Percentiles rank a stretch among this genome's conserved stretches.
Conservation (phyloP, 768 basidiomycete species). For the Trametes gibbosa region DNA sequence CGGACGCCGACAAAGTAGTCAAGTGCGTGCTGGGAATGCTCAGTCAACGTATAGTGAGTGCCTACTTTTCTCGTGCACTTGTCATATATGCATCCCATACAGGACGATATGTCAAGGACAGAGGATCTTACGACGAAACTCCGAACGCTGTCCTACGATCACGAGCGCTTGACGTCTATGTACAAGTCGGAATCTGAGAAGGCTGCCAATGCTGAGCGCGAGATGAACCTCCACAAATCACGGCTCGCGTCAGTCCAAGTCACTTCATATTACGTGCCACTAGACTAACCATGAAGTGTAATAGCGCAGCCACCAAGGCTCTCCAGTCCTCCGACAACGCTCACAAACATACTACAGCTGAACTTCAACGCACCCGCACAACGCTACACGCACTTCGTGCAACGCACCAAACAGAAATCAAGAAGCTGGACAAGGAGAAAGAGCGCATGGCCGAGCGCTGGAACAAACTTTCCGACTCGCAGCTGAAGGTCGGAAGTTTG, state of each 20-base stretch:
- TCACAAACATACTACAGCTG: conserved; percentile 67
- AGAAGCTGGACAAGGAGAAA: conserved; percentile 78
- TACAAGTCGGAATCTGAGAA: conserved; percentile 56
- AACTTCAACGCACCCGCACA: conserved; percentile 71
- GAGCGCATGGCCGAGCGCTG: conserved; percentile 75
- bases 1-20: conserved; percentile 54
- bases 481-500: conserved; percentile 51
- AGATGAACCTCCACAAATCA: conserved; percentile 70
- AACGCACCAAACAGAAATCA: conserved; percentile 67
- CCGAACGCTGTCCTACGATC: conserved; percentile 76
- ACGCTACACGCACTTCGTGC: conserved; percentile 66
- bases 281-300: neutral
- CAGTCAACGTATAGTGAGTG: conserved; percentile 71
- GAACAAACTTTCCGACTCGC: conserved; percentile 66
- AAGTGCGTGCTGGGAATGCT: conserved; percentile 79
- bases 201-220: conserved; percentile 74
- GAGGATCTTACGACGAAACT: conserved; percentile 75
- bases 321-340: conserved; percentile 59
- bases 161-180: conserved; percentile 71
- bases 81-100: neutral
- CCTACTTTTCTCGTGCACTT: neutral
- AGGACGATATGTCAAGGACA: conserved; percentile 77
- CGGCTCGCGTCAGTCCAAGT: conserved; percentile 56
- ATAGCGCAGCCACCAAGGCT: conserved; percentile 47
- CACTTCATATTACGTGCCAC: neutral